Base-by-base conservation (phyloP, 2,329 filamentous ascomycete species). In the Tolypocladium nubicola region DNA sequence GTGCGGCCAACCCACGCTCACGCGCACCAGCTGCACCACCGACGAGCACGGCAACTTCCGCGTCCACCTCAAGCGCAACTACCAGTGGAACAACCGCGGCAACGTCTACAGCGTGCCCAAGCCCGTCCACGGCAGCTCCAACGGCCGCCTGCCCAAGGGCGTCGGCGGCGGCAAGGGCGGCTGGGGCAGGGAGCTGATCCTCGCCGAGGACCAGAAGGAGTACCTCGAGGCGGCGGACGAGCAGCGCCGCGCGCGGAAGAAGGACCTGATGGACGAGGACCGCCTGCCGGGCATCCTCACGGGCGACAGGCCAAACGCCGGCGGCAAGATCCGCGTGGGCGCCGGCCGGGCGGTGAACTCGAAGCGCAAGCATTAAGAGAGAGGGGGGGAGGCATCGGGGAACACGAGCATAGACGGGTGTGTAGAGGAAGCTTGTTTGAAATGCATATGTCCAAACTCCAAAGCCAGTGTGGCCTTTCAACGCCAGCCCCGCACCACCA, bases 161-260 rank as follows among this genome's bases (percentile, higher is more conserved):
- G 85, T 84, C 1, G 91, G 90, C 47, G 93, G 93, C 1, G 93
- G 93, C 1, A 88, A 95, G 73, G 84, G 86, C 47, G 90, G 90
- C 19, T 97, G 94, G 90, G 93, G 92, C 11, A 81, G 82, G 45
- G 85, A 87, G 40, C 75, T 99, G 62, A 89, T 99, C 56, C 75
- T 99, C 11, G 85, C 91, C 0, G 93, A 97, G 74, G 94, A 99
- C 70, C 94, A 99, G 77, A 97, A 96, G 76, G 94, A 99, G 76
- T 97, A 89, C 71, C 71, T 82, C 47, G 78, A 81, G 61, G 85
- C 85, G 56, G 70, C 82, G 19, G 80, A 80, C 3, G 80, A 85
- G 63, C 82, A 88, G 68, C 82, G 80, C 65, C 83, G 87, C 65
- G 77, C 76, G 56, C 86, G 86, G 67, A 84, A 89, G 69, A 86